These are phyloP conservation scores for Camelina neglecta DNA, from an alignment of 345 rosid species.

Conservation along the genomic window DNA sequence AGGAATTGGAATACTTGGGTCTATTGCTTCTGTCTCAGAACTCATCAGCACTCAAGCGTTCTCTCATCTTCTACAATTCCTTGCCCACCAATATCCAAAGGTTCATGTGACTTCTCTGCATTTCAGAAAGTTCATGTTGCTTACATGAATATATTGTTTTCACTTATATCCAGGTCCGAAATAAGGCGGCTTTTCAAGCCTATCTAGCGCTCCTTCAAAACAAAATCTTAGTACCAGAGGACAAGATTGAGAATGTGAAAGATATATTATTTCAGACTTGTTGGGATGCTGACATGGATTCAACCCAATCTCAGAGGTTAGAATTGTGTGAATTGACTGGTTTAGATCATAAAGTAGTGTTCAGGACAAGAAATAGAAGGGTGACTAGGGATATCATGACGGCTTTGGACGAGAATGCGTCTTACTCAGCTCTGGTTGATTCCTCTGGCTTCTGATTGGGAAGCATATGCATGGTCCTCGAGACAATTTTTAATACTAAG, in stretches of 20 bases:
- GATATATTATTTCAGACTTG: conserved; percentile 66
- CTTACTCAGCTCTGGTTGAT: conserved; percentile 80
- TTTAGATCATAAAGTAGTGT: conserved; percentile 48
- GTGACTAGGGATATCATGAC: conserved; percentile 33
- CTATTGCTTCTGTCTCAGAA: conserved; percentile 62
- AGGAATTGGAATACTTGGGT: conserved; percentile 77
- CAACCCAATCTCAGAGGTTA: conserved; percentile 51
- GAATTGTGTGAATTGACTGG: conserved; percentile 64
- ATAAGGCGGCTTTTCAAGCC: conserved; percentile 69
- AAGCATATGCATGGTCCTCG: not conserved
- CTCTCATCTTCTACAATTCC: conserved; percentile 64
- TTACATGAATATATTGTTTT: not conserved
- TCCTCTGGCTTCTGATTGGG: conserved; percentile 67
- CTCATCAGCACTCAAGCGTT: conserved; percentile 61
- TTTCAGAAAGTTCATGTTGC: conserved; percentile 4
- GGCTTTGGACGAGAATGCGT: conserved; percentile 74
- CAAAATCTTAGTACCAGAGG: conserved; percentile 58
- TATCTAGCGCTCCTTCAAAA: conserved; percentile 71
- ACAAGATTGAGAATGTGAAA: conserved; percentile 58
- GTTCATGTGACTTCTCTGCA: conserved; percentile 42
- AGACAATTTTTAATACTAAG: not conserved
- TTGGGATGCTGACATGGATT: conserved; percentile 78
- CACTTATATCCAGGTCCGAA: conserved; percentile 65
- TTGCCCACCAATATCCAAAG: conserved; percentile 86
- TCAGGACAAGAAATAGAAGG: conserved; percentile 33